phyloP scores from a whole-genome alignment of 2,329 filamentous ascomycete species.

The Cercospora citrullina region DNA sequence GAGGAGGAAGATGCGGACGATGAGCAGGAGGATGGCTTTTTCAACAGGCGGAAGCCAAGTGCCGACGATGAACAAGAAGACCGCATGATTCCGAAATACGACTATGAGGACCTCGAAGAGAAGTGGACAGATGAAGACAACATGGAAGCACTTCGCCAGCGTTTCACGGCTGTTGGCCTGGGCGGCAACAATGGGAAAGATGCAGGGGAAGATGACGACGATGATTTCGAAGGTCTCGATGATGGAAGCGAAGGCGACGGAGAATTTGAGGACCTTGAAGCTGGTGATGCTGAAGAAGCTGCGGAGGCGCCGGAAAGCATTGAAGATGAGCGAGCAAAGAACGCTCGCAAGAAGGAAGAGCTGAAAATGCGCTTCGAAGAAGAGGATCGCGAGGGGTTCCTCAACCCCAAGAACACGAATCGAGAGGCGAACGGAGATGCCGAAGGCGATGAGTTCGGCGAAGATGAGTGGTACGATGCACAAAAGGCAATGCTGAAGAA shows the following conservation, averaged over 20 bases:
- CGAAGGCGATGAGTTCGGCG: slow-evolving; percentile 78
- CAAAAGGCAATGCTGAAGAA: slow-evolving; percentile 95
- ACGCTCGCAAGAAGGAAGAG: slow-evolving; percentile 90
- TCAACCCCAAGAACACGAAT: slow-evolving; percentile 81
- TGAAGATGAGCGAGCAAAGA: slow-evolving; percentile 76
- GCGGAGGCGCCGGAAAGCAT: slow-evolving; percentile 17
- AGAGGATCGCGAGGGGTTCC: slow-evolving; percentile 94
- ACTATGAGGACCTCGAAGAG: slow-evolving; percentile 76
- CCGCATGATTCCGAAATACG: slow-evolving; percentile 72
- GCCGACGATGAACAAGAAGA: slow-evolving; percentile 62
- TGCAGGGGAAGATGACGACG: slow-evolving; percentile 55
- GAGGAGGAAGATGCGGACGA: slow-evolving; percentile 59
- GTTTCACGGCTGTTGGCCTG: slow-evolving; percentile 72
- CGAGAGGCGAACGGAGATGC: slow-evolving; percentile 64
- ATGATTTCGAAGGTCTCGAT: slow-evolving; percentile 50
- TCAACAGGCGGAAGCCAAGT: slow-evolving; percentile 58
- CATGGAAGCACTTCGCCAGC: slow-evolving; percentile 69
- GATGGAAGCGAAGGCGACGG: slow-evolving; percentile 72
- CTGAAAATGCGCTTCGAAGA: slow-evolving; percentile 93
- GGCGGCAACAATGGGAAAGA: slow-evolving; percentile 50
- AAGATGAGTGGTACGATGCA: slow-evolving; percentile 98
- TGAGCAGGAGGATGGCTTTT: slow-evolving; percentile 63
- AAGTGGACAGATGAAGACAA: slow-evolving; percentile 84
- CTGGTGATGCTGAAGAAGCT: slow-evolving; percentile 59
- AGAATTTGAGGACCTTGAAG: slow-evolving; percentile 82